Evolutionary conservation across 2,329 filamentous ascomycete species (phyloP), one percentile per base, ranked within the genome.

Genomic region (Coniosporium tulheliwenetii): DNA sequence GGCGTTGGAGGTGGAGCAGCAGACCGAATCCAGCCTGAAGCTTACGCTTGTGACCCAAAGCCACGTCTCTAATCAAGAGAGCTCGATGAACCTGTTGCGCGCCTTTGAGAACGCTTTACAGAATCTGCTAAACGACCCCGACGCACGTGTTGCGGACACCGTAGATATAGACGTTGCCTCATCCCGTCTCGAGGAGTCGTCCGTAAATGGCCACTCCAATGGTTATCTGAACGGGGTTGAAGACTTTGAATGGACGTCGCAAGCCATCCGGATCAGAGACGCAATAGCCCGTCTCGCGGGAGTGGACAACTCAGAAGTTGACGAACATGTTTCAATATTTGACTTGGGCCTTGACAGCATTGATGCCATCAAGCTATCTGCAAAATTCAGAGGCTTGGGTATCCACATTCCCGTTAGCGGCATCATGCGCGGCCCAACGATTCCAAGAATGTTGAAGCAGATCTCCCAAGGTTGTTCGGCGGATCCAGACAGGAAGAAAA

Each of bases 281-380:
- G 77, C 81, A 49, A 69, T 94, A 36, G 73, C 80, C 1, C 50
- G 53, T 0, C 62, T 94, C 5, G 73, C 78, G 1, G 70, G 68
- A 0, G 52, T 78, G 0, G 54, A 70, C 0, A 54, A 59, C 2
- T 55, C 66, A 1, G 59, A 68, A 0, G 63, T 94, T 32, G 56
- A 61, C 1, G 70, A 73, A 39, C 59, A 65, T 5, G 75, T 75
- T 0, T 80, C 80, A 0, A 74, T 95, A 9, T 78, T 93, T 33
- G 78, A 89, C 49, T 69, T 95, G 30, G 87, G 87, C 0, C 69
- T 95, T 5, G 89, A 95, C 63, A 94, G 87, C 52, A 93, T 95
- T 43, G 87, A 95, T 57, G 74, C 81, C 1, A 89, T 95, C 56
- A 93, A 85, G 50, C 63, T 95, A 0, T 81, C 83, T 0, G 78